Conservation (phyloP, 768 basidiomycete species). For the Suillus decipiens region DNA sequence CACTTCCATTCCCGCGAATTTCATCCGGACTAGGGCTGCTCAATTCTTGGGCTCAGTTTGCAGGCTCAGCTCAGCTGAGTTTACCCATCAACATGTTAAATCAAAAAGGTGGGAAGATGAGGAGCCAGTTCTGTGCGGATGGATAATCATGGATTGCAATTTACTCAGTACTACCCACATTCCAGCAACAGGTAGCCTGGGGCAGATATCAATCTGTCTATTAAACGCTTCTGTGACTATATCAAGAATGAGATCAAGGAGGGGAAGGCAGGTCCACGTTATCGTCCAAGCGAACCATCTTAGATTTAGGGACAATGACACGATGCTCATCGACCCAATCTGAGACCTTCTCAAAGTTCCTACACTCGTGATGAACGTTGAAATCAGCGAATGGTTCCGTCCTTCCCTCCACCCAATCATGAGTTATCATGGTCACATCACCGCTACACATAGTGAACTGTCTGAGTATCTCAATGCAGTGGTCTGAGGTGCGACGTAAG, state of each 20-base stretch:
- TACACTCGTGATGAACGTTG: constrained; percentile 1
- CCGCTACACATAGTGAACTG: constrained; percentile 15
- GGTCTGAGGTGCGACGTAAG: constrained; percentile 2
- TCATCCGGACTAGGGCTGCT: too few relatives aligned
- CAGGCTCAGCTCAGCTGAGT: too few relatives aligned
- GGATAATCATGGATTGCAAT: too few relatives aligned
- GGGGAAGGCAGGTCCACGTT: background rate
- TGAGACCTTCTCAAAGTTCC: background rate
- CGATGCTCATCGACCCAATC: constrained; percentile 3
- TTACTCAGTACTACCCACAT: background rate
- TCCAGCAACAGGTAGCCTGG: background rate
- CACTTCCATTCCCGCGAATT: too few relatives aligned
- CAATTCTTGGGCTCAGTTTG: too few relatives aligned
- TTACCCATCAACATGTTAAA: too few relatives aligned
- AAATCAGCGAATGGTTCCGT: background rate
- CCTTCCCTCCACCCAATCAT: constrained; percentile 13
- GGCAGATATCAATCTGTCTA: background rate
- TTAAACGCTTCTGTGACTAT: background rate
- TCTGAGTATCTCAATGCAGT: constrained; percentile 15
- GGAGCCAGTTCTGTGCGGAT: too few relatives aligned
- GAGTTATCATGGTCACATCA: constrained; percentile 12
- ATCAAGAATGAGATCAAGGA: background rate
- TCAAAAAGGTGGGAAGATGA: too few relatives aligned
- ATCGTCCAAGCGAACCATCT: background rate
- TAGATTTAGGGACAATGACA: background rate